Evolutionary conservation across 1,284 basidiomycete genomes (phyloP).

Genomic region (Cutaneotrichosporon mucoides): DNA sequence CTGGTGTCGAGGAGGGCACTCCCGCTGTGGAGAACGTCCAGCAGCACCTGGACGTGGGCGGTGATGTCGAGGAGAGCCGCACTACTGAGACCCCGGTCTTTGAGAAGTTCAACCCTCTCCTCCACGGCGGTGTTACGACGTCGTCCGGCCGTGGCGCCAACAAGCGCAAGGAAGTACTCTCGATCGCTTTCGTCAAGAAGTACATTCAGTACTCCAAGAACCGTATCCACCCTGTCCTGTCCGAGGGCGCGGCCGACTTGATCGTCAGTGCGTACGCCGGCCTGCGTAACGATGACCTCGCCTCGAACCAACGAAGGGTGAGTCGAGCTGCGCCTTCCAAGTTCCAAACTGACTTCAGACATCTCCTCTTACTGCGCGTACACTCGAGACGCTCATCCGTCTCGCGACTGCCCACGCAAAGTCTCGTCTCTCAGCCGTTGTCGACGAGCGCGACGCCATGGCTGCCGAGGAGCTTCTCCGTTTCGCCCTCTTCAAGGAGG

Average conservation of each 20-base stretch:
- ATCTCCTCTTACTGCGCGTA: slow-evolving; percentile 95
- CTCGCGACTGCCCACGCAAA: slow-evolving; percentile 97
- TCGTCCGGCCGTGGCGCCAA: slow-evolving; percentile 57
- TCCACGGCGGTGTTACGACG: slow-evolving; percentile 75
- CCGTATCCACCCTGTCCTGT: slow-evolving; percentile 75
- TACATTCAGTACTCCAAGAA: slow-evolving; percentile 98
- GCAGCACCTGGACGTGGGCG: slow-evolving; percentile 80
- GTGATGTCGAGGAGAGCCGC: slow-evolving; percentile 57
- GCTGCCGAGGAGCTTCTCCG: slow-evolving; percentile 93
- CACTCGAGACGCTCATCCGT: slow-evolving; percentile 97
- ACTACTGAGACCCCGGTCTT: slow-evolving; percentile 70
- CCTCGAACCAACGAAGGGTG: slow-evolving; percentile 84
- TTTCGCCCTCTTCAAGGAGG: slow-evolving; percentile 97
- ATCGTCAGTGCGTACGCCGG: slow-evolving; percentile 91
- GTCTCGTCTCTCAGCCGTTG: slow-evolving; percentile 79
- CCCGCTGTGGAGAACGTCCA: slow-evolving; percentile 83
- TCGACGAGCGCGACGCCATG: slow-evolving; percentile 80
- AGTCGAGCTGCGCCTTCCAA: slow-evolving; percentile 22
- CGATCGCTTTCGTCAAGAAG: slow-evolving; percentile 94
- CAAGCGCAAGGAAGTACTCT: slow-evolving; percentile 78
- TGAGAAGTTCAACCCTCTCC: slow-evolving; percentile 92
- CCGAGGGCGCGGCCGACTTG: slow-evolving; percentile 88
- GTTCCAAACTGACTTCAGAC: slow-evolving; percentile 57
- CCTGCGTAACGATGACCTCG: slow-evolving; percentile 86
- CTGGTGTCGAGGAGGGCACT: slow-evolving; percentile 82